Percentiles rank a stretch among this genome's conserved stretches.
Evolutionary conservation across 2,329 filamentous ascomycete genomes (phyloP).

Genomic region (Botrytis deweyae): DNA sequence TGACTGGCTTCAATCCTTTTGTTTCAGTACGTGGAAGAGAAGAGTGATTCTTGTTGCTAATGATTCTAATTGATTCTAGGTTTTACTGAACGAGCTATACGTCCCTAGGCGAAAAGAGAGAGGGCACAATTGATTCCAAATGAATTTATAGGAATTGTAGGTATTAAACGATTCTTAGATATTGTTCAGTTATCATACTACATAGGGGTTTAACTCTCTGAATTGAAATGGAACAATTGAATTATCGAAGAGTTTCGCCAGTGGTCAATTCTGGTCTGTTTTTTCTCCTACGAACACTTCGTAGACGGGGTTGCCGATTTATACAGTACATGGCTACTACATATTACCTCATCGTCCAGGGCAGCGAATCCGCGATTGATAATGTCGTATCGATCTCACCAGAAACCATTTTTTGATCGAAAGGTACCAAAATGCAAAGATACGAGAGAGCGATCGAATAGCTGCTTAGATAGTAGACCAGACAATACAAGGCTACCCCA

Average conservation of each 20-base stretch:
- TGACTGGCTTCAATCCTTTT: constrained; percentile 7
- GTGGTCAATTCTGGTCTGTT: no score
- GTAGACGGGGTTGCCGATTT: not conserved
- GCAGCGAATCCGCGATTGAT: not conserved
- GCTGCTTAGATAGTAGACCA: not conserved
- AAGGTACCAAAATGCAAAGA: not conserved
- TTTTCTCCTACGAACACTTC: no score
- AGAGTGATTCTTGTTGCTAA: not conserved
- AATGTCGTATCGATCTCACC: constrained; percentile 4
- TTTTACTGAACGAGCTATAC: not conserved
- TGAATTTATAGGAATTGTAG: no score
- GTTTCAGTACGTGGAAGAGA: constrained; percentile 11
- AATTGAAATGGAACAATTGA: no score
- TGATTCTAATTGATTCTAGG: not conserved
- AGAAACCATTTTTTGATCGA: not conserved
- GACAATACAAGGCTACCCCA: constrained; percentile 4
- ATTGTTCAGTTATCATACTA: no score
- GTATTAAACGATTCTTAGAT: no score
- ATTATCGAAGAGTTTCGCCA: no score
- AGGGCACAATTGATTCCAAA: no score
- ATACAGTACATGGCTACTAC: not conserved
- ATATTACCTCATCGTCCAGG: constrained; percentile 16
- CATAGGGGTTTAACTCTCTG: no score
- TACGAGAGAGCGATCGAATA: constrained; percentile 11
- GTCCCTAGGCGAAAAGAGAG: no score